These are phyloP conservation scores for Massarina eburnea DNA, from an alignment of 2,329 filamentous ascomycete genomes.

Conservation along the genomic window DNA sequence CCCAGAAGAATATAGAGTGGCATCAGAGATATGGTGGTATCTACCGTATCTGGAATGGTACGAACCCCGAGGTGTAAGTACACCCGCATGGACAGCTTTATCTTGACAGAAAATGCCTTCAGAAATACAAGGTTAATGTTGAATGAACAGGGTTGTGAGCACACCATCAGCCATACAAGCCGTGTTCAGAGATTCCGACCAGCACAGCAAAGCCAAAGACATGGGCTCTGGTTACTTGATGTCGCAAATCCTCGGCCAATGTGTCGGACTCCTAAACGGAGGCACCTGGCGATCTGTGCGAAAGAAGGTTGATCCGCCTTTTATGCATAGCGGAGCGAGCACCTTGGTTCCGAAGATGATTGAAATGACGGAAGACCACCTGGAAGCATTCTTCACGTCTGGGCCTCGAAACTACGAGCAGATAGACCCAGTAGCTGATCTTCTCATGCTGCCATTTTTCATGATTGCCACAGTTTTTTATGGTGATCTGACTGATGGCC, in stretches of 20 bases:
- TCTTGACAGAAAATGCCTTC: background rate
- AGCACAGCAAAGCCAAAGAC: background rate
- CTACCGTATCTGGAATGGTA: slow-evolving; percentile 43
- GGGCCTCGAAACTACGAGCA: no score
- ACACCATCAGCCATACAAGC: slow-evolving; percentile 14
- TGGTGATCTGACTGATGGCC: slow-evolving; percentile 28
- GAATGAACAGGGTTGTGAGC: slow-evolving; percentile 15
- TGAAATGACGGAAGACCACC: background rate
- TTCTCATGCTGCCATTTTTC: slow-evolving; percentile 43
- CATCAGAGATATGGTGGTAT: slow-evolving; percentile 33
- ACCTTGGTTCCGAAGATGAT: slow-evolving; percentile 1
- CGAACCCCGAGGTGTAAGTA: slow-evolving; percentile 44
- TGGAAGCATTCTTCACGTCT: background rate
- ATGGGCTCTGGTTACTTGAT: background rate
- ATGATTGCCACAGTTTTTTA: slow-evolving; percentile 44
- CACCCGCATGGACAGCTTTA: background rate
- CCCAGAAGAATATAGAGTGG: slow-evolving; percentile 39
- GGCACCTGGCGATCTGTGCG: slow-evolving; percentile 23
- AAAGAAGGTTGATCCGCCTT: background rate
- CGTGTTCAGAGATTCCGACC: slow-evolving; percentile 30
- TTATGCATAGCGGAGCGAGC: background rate
- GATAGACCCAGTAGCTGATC: slow-evolving; percentile 35
- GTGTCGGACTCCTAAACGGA: background rate
- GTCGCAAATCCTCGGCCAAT: background rate
- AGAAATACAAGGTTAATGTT: background rate